A percentile compares a stretch with the other conserved stretches of the same genome.
These are phyloP conservation scores for Penicillium freii DNA, from an alignment of 2,329 filamentous ascomycete species.

Conservation along the genomic window DNA sequence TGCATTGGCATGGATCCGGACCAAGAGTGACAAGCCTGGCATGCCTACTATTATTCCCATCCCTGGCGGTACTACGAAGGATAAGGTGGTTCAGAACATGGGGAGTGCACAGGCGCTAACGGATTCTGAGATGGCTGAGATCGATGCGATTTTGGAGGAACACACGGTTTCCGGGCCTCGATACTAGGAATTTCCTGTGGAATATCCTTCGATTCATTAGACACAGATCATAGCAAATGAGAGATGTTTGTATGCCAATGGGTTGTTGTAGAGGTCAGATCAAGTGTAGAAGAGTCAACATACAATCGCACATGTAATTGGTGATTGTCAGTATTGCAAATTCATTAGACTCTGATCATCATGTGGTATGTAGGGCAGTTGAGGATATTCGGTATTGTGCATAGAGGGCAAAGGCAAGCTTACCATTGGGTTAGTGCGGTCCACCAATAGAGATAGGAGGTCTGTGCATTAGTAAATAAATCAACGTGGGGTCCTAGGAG, in stretches of 20 bases:
- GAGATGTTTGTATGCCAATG: neutral
- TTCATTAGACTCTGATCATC: constrained; percentile 43
- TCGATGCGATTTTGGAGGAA: constrained; percentile 52
- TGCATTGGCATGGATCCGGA: constrained; percentile 50
- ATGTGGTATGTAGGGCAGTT: constrained; percentile 12
- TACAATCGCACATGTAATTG: constrained; percentile 40
- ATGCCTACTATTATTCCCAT: constrained; percentile 45
- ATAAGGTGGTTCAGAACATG: constrained; percentile 39
- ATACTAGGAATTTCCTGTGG: constrained; percentile 18
- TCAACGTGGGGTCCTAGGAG: neutral
- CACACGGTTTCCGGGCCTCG: constrained; percentile 39
- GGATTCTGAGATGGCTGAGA: constrained; percentile 47
- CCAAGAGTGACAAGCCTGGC: constrained; percentile 43
- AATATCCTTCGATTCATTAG: constrained; percentile 13
- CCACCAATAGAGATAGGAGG: neutral
- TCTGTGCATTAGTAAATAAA: neutral
- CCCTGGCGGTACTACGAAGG: constrained; percentile 37
- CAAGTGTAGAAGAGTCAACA: constrained; percentile 50
- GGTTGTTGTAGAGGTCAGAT: constrained; percentile 35
- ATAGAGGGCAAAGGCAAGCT: neutral
- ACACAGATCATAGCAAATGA: constrained; percentile 8
- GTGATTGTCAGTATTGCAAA: constrained; percentile 50
- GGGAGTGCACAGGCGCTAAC: constrained; percentile 30
- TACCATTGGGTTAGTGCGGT: neutral
- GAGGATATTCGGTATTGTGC: constrained; percentile 11